Conservation (phyloP, 371 early-diverging fungal genomes). For the Mortierella sp. region DNA sequence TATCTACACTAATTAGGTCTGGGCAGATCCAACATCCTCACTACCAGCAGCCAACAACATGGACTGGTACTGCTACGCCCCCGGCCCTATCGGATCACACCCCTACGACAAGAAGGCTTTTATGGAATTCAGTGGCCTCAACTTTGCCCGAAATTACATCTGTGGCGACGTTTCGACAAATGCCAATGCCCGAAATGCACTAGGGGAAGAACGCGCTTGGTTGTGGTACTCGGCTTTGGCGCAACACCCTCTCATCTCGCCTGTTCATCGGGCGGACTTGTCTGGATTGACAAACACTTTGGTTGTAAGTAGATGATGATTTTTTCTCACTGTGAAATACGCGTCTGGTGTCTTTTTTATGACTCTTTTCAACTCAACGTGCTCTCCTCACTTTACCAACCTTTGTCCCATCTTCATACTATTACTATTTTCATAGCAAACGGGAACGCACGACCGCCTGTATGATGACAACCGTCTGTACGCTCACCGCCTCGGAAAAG, state of each 20-base stretch:
- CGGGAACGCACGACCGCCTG: constrained; percentile 42
- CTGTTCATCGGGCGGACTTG: constrained; percentile 24
- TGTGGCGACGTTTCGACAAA: constrained; percentile 25
- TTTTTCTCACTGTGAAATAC: neutral
- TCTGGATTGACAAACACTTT: constrained; percentile 26
- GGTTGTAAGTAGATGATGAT: constrained; percentile 24
- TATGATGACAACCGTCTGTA: constrained; percentile 41
- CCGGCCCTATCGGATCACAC: constrained; percentile 36
- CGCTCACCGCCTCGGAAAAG: constrained; percentile 41
- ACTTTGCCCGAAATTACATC: constrained; percentile 31
- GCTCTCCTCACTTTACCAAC: neutral
- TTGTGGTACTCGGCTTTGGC: constrained; percentile 41
- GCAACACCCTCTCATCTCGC: constrained; percentile 46
- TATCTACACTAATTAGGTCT: constrained; percentile 11
- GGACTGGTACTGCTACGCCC: constrained; percentile 53
- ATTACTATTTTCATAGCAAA: constrained; percentile 23
- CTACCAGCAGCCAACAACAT: constrained; percentile 33
- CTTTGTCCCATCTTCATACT: neutral
- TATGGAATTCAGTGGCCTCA: constrained; percentile 20
- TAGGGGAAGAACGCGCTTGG: constrained; percentile 43
- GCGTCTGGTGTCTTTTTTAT: neutral
- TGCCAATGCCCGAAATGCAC: constrained; percentile 36
- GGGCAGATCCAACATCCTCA: constrained; percentile 38
- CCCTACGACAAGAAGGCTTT: constrained; percentile 33
- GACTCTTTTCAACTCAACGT: neutral